phyloP scores from a whole-genome alignment of 2,329 filamentous ascomycete species.

The Macrophomina phaseolina region DNA sequence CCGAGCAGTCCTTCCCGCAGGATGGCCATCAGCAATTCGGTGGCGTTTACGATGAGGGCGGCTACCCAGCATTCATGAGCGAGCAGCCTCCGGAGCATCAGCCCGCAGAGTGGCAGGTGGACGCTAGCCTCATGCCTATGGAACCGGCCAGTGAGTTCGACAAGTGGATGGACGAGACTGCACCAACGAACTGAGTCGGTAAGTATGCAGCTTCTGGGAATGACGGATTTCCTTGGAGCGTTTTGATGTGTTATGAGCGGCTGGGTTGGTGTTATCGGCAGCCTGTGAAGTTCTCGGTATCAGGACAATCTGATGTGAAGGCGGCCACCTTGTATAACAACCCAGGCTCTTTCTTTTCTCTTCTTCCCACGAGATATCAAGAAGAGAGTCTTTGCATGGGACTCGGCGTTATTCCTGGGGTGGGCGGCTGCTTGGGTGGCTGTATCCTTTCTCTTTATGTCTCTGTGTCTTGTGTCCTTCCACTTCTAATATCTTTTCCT shows the following conservation, averaged over 20 bases:
- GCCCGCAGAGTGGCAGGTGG: slow-evolving; percentile 44
- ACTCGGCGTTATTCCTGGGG: slow-evolving; percentile 13
- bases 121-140: slow-evolving; percentile 42
- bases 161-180: slow-evolving; percentile 49
- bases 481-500: slow-evolving; percentile 8
- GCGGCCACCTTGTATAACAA: slow-evolving; percentile 3
- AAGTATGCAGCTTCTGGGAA: neutral
- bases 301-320: neutral
- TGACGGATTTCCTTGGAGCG: neutral
- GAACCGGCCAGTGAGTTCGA: slow-evolving; percentile 54
- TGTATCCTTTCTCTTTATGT: slow-evolving; percentile 12
- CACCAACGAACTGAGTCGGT: neutral
- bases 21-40: slow-evolving; percentile 9
- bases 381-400: slow-evolving; percentile 18
- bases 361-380: neutral
- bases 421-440: neutral
- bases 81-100: slow-evolving; percentile 19
- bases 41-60: neutral
- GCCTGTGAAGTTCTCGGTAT: neutral
- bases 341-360: neutral
- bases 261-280: neutral
- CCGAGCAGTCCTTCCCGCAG: slow-evolving; percentile 9
- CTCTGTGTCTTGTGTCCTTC: neutral
- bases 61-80: slow-evolving; percentile 3
- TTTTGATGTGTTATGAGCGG: neutral